Base-by-base conservation (phyloP, 441 rosid species). In the Populus hybrid region DNA sequence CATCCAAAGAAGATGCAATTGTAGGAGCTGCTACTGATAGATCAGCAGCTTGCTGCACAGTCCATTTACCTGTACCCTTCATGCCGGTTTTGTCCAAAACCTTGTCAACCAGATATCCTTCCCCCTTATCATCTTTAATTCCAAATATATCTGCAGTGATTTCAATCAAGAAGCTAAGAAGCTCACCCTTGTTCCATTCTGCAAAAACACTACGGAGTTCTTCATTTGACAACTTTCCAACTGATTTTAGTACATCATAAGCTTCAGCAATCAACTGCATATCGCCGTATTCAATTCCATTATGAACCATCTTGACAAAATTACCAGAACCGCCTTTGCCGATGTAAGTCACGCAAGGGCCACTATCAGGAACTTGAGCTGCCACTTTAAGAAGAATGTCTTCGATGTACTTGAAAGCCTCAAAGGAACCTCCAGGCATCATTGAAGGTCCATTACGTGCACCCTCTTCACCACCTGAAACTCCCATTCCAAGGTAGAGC, bases 61-160 rank as follows among this genome's bases (percentile, higher is more conserved):
- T 95, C 99, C 99, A 93, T 86, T 95, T 93, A 9, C 99, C 97
- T 7, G 99, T 94, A 79, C 97, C 99, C 81, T 94, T 94, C 99
- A 94, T 94, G 50, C 99, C 98, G 0, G 97, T 93, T 89, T 93
- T 95, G 83, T 95, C 99, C 83, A 95, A 81, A 65, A 95, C 98
- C 87, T 95, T 95, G 76, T 95, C 99, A 72, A 95, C 98, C 87
- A 95, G 86, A 81, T 89, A 77, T 9, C 99, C 99, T 35, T 93
- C 96, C 35, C 89, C 97, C 84, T 91, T 91, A 38, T 92, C 94
- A 67, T 95, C 97, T 84, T 91, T 89, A 76, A 94, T 90, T 74
- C 87, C 90, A 81, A 94, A 94, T 56, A 94, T 92, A 84, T 94
- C 99, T 0, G 95, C 92, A 18, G 99, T 94, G 83, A 94, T 94